Evolutionary conservation across 148 eudicot genomes (phyloP), one percentile per base, ranked within the genome.

Genomic region (Silene conica): DNA sequence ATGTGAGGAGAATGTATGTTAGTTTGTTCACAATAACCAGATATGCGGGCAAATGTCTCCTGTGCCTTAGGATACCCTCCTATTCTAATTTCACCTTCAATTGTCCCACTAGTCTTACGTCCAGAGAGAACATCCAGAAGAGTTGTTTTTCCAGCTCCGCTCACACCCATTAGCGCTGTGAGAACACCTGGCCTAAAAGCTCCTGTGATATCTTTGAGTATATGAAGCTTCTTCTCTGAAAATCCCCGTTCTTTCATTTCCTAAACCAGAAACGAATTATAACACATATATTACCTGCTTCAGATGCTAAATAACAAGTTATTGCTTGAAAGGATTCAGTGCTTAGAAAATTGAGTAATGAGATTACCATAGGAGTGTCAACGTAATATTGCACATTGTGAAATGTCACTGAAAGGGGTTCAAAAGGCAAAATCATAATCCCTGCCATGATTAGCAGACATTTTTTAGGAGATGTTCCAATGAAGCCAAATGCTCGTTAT

Each of bases 101-200:
- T 76, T 55, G 69, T 70, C 59, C 96, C 98, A 78, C 86, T 83
- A 28, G 93, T 90, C 82, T 92, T 93, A 76, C 96, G 86, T 70
- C 98, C 92, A 20, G 96, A 61, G 45, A 93, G 88, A 77, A 93
- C 94, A 82, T 93, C 94, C 3, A 93, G 78, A 80, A 93, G 96
- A 70, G 98, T 93, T 18, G 96, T 93, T 76, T 90, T 93, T 19
- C 98, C 96, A 79, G 96, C 92, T 60, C 98, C 98, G 80, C 94
- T 93, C 25, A 91, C 89, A 48, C 96, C 98, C 96, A 90, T 87
- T 41, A 93, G 78, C 7, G 92, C 93, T 20, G 93, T 87, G 69
- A 92, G 89, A 76, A 87, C 85, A 68, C 96, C 96, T 26, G 96
- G 96, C 74, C 82, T 85, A 15, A 93, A 84, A 48, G 87, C 81